Evolutionary conservation across 441 rosid species (phyloP).

Genomic region (Gossypium trilobum): DNA sequence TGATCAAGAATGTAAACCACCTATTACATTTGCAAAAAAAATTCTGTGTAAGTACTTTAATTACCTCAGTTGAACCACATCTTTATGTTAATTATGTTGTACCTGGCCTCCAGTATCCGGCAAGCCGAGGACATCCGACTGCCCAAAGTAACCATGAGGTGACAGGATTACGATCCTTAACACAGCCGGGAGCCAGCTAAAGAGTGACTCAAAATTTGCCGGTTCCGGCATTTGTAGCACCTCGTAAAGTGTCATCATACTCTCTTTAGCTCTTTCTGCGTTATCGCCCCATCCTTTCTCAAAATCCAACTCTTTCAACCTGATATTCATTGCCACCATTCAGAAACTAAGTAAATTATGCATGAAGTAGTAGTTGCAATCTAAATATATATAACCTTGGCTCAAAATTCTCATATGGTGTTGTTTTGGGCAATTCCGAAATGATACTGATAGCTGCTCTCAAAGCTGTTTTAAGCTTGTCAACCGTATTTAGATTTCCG

Average conservation of each 20-base stretch:
- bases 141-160: conserved; percentile 88
- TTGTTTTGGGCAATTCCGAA: conserved; percentile 41
- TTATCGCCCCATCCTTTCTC: conserved; percentile 90
- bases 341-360: background rate
- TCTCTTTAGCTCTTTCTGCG: conserved; percentile 55
- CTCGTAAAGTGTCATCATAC: conserved; percentile 60
- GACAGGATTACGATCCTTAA: conserved; percentile 82
- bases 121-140: conserved; percentile 75
- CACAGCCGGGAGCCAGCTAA: conserved; percentile 63
- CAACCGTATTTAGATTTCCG: conserved; percentile 41
- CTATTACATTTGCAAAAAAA: conserved; percentile 23
- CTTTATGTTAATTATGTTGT: background rate
- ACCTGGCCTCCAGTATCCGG: conserved; percentile 98
- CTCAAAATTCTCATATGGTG: conserved; percentile 51
- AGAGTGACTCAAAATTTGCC: conserved; percentile 42
- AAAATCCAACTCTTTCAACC: conserved; percentile 64
- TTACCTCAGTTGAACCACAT: background rate
- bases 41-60: background rate
- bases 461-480: conserved; percentile 54
- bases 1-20: conserved; percentile 95
- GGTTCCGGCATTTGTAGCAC: conserved; percentile 67
- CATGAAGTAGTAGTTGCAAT: background rate
- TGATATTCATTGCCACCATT: conserved; percentile 18
- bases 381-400: conserved; percentile 28
- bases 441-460: conserved; percentile 37